Percentiles rank a stretch among this genome's conserved stretches.
Conservation (phyloP, 257 asterid genomes). For the Capsicum baccatum region DNA sequence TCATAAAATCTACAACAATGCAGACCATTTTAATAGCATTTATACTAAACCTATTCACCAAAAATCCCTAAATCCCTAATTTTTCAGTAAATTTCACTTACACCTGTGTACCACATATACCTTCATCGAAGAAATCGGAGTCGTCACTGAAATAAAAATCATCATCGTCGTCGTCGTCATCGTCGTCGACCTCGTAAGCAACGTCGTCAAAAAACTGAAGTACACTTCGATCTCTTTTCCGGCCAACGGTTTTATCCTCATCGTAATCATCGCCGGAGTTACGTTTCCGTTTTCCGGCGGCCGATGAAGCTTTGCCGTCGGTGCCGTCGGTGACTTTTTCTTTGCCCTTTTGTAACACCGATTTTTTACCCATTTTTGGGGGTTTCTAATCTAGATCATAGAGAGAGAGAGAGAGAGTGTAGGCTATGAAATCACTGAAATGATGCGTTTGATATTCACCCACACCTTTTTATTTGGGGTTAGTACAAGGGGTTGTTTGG, state of each 20-base stretch:
- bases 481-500: neutral
- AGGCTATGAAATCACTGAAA: conserved; percentile 6
- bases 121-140: conserved; percentile 40
- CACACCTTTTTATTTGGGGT: neutral
- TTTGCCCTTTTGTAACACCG: conserved; percentile 80
- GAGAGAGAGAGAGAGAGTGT: neutral
- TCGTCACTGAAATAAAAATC: conserved; percentile 27
- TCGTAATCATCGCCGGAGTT: conserved; percentile 42
- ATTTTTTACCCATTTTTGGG: conserved; percentile 20
- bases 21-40: no score
- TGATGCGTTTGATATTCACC: neutral
- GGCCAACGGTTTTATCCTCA: conserved; percentile 56
- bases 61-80: no score
- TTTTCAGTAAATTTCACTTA: no score
- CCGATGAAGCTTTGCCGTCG: conserved; percentile 43
- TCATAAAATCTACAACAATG: no score
- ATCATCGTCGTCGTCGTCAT: conserved; percentile 47
- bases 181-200: conserved; percentile 67
- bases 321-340: conserved; percentile 66
- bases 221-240: conserved; percentile 61
- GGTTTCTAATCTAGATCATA: neutral
- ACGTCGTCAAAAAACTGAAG: conserved; percentile 70
- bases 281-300: conserved; percentile 66
- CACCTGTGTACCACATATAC: conserved; percentile 21
- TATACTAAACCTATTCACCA: no score